Base-by-base conservation (phyloP, 345 rosid genomes). In the Draba incana region DNA sequence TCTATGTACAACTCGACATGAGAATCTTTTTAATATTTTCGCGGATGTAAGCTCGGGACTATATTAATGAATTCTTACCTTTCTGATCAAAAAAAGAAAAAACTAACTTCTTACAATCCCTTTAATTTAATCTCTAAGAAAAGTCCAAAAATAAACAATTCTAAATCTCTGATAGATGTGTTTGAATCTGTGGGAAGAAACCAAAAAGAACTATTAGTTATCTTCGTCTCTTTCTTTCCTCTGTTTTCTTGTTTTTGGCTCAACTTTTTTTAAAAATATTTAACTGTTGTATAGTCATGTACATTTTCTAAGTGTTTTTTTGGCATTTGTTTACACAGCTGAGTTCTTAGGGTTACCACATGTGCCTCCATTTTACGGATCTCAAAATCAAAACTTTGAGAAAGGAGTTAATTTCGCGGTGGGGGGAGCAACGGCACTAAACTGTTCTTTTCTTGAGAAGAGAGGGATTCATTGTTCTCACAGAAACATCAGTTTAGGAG, bases 351-450 rank as follows among this genome's bases (percentile, higher is more conserved):
- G 83, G 5, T 54, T 79, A 5, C 80, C 87, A 0, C 59, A 58
- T 8, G 70, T 83, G 54, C 78, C 78, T 20, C 81, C 90, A 1
- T 78, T 44, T 54, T 69, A 57, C 20, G 81, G 80, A 66, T 67
- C 61, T 44, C 15, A 53, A 37, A 58, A 68, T 41, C 64, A 41
- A 48, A 76, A 53, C 23, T 79, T 81, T 35, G 6, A 53, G 16
- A 57, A 56, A 24, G 90, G 90, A 16, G 76, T 75, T 25, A 85
- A 85, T 71, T 81, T 83, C 25, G 90, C 87, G 0, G 83, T 81
- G 20, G 81, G 61, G 0, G 80, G 82, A 20, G 87, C 85, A 43
- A 78, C 82, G 4, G 84, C 87, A 8, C 68, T 85, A 25, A 72
- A 75, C 0, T 3, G 14, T 28, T 56, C 58, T 1, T 30, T 78